Evolutionary conservation across 441 rosid genomes (phyloP).

Genomic region (Jatropha podagrica): DNA sequence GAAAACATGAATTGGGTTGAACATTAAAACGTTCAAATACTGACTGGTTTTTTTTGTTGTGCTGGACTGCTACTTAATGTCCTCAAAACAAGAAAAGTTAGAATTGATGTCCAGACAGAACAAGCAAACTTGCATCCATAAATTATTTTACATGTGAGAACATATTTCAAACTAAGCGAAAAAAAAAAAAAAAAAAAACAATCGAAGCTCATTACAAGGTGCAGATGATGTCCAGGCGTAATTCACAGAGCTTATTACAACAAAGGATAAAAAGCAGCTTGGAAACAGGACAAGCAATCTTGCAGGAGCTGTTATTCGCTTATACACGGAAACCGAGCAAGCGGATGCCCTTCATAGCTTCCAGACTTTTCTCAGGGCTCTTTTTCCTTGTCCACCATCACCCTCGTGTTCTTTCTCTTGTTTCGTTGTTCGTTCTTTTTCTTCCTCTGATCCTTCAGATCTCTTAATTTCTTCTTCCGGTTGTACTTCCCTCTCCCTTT

Average conservation of each 20-base stretch:
- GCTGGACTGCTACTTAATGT: neutral
- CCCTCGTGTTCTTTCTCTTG: slow-evolving; percentile 1
- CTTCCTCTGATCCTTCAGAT: neutral
- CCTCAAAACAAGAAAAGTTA: neutral
- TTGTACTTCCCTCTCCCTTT: slow-evolving; percentile 15
- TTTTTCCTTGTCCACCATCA: neutral
- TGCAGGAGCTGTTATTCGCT: slow-evolving; percentile 9
- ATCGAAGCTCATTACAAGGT: neutral
- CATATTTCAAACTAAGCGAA: neutral
- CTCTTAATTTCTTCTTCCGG: slow-evolving; percentile 5
- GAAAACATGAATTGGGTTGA: neutral
- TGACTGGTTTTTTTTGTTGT: neutral
- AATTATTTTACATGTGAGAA: slow-evolving; percentile 1
- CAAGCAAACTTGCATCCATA: neutral
- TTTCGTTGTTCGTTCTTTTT: slow-evolving; percentile 10
- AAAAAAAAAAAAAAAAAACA: neutral
- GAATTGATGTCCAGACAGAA: neutral
- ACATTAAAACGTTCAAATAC: no score
- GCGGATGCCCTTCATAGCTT: neutral
- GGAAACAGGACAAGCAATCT: neutral
- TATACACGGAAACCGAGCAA: neutral
- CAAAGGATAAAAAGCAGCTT: neutral
- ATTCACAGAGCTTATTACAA: neutral
- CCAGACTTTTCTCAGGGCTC: slow-evolving; percentile 14
- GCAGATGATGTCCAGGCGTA: neutral